Base-by-base conservation (phyloP, 495 filamentous ascomycete species). In the Sordaria brevicollis region DNA sequence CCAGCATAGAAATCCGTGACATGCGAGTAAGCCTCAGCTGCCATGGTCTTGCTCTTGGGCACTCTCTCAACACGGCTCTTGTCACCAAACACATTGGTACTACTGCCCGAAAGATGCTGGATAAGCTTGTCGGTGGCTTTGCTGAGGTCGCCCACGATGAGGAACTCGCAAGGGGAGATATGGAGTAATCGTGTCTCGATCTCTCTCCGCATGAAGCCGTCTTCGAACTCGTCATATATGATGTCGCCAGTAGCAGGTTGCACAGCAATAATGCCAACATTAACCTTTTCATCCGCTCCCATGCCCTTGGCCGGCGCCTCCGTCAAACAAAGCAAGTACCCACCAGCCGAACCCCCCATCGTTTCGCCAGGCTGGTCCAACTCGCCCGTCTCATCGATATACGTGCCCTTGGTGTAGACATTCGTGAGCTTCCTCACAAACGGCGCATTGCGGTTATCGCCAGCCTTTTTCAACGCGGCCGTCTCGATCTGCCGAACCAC, bases 201-300 rank as follows among this genome's bases (percentile, higher is more conserved):
- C 76, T 99, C 95, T 69, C 91, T 93, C 54, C 95, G 86, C 96
- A 98, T 99, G 80, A 98, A 99, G 3, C 96, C 93, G 74, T 99
- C 95, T 74, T 97, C 93, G 73, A 99, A 99, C 54, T 92, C 89
- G 76, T 99, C 95, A 73, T 97, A 95, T 69, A 98, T 92, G 70
- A 99, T 91, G 75, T 98, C 95, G 57, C 95, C 95, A 0, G 96
- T 98, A 0, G 92, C 91, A 29, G 95, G 95, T 73, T 99, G 95
- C 2, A 99, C 95, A 31, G 96, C 95, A 11, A 99, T 86, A 69
- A 99, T 89, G 1, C 96, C 95, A 10, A 98, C 89, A 69, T 96
- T 88, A 2, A 97, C 94, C 73, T 91, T 96, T 78, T 99, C 95
- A 77, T 97, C 95, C 25, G 91, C 93, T 10, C 93, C 93, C 80